phyloP scores from a whole-genome alignment of 2,329 filamentous ascomycete genomes.

The Magnaporthiopsis incrustans region DNA sequence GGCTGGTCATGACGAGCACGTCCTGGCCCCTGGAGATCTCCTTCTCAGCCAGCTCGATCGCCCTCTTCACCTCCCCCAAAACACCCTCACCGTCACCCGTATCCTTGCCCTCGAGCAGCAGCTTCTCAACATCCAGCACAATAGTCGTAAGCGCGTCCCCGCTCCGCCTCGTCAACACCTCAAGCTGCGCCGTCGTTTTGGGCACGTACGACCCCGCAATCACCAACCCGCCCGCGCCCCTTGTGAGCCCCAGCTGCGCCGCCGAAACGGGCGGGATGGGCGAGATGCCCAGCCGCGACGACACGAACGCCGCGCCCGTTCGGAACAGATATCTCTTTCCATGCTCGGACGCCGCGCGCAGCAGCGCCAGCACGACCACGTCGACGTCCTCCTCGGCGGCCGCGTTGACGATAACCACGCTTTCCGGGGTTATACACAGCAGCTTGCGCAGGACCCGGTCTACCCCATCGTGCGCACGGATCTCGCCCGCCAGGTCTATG shows the following conservation, averaged over 20 bases:
- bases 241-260: slow-evolving; percentile 29
- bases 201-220: slow-evolving; percentile 51
- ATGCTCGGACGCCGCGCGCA: slow-evolving; percentile 23
- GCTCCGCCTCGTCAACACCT: slow-evolving; percentile 29
- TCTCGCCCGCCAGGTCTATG: slow-evolving; percentile 34
- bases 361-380: slow-evolving; percentile 41
- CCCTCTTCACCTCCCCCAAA: slow-evolving; percentile 22
- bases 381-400: slow-evolving; percentile 44
- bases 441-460: slow-evolving; percentile 33
- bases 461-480: slow-evolving; percentile 33
- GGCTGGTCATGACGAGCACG: slow-evolving; percentile 51
- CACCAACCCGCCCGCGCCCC: slow-evolving; percentile 38
- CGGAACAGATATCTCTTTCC: slow-evolving; percentile 29
- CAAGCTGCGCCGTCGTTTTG: slow-evolving; percentile 49
- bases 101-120: slow-evolving; percentile 25
- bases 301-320: slow-evolving; percentile 34
- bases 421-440: slow-evolving; percentile 24
- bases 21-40: slow-evolving; percentile 38
- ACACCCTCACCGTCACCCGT: slow-evolving; percentile 11
- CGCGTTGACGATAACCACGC: slow-evolving; percentile 40
- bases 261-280: slow-evolving; percentile 42
- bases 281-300: slow-evolving; percentile 41
- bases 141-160: slow-evolving; percentile 34
- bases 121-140: slow-evolving; percentile 37
- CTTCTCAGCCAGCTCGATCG: slow-evolving; percentile 25